Percentiles rank a stretch among this genome's conserved stretches.
Conservation (phyloP, 2,329 filamentous ascomycete species). For the Colletotrichum godetiae region DNA sequence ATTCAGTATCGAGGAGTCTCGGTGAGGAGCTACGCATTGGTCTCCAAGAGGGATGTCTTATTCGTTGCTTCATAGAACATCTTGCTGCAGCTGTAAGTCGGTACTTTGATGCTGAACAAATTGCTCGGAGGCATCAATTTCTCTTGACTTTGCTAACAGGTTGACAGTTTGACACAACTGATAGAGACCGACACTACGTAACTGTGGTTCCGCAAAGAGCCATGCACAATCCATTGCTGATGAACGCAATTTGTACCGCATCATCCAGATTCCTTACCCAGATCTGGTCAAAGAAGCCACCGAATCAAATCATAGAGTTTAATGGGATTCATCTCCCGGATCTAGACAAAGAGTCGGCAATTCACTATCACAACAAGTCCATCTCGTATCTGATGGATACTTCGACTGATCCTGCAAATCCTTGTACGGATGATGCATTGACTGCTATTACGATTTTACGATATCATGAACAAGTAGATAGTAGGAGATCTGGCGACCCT, state of each 20-base stretch:
- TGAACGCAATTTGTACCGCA: constrained; percentile 23
- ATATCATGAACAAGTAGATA: constrained; percentile 18
- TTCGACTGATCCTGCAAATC: constrained; percentile 8
- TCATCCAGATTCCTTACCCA: constrained; percentile 10
- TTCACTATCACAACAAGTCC: constrained; percentile 17
- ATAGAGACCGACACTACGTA: constrained; percentile 15
- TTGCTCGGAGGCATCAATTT: background rate
- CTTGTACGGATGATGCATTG: constrained; percentile 17
- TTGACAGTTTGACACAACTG: constrained; percentile 14
- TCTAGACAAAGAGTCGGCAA: constrained; percentile 12
- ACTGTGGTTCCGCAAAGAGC: constrained; percentile 12
- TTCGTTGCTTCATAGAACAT: constrained; percentile 17
- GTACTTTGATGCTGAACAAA: background rate
- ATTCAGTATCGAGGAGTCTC: background rate
- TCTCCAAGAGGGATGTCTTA: constrained; percentile 6
- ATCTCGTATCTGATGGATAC: constrained; percentile 12
- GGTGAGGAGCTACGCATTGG: background rate
- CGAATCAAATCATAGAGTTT: background rate
- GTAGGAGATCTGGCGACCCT: background rate
- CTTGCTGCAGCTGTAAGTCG: constrained; percentile 16
- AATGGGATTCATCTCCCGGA: background rate
- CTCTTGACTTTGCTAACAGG: background rate
- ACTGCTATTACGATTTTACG: constrained; percentile 17
- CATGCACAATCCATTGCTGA: background rate
- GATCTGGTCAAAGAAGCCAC: constrained; percentile 5